A percentile compares a stretch with the other conserved stretches of the same genome.
phyloP scores from a whole-genome alignment of 257 asterid genomes.

The Scutellaria baicalensis region DNA sequence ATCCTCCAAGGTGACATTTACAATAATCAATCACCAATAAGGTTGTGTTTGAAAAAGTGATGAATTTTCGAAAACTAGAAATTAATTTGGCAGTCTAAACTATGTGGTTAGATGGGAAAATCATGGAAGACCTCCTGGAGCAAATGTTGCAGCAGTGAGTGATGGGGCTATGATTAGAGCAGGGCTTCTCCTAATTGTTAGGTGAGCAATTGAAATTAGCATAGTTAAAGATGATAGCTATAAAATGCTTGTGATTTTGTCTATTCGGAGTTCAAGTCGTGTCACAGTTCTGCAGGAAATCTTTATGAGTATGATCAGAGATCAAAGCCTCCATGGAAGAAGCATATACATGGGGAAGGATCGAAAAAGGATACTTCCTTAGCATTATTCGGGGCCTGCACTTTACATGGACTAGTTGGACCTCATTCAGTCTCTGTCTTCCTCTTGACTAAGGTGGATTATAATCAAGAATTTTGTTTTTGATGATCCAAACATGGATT shows the following conservation, averaged over 20 bases:
- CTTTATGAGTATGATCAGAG: conserved; percentile 69
- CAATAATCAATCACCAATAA: background rate
- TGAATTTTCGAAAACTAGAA: no score
- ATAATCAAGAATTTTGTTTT: background rate
- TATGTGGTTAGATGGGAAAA: conserved; percentile 50
- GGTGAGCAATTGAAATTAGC: conserved; percentile 32
- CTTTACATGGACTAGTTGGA: conserved; percentile 39
- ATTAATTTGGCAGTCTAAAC: no score
- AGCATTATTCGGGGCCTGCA: conserved; percentile 49
- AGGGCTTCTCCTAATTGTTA: conserved; percentile 51
- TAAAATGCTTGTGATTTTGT: background rate
- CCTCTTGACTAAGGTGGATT: conserved; percentile 58
- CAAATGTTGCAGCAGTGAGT: conserved; percentile 52
- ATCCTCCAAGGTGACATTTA: conserved; percentile 51
- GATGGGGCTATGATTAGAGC: conserved; percentile 47
- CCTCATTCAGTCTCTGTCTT: conserved; percentile 53
- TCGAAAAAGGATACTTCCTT: conserved; percentile 31
- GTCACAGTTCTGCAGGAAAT: conserved; percentile 68
- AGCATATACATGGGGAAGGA: conserved; percentile 53
- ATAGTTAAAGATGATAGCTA: no score
- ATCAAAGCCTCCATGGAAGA: conserved; percentile 87
- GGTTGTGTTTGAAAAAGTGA: no score
- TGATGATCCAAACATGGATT: background rate
- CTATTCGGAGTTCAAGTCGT: conserved; percentile 7
- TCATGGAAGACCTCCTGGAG: conserved; percentile 83